Evolutionary conservation across 192 early-diverging fungal species (phyloP).

Genomic region (Phlyctochytrium arcticum): DNA sequence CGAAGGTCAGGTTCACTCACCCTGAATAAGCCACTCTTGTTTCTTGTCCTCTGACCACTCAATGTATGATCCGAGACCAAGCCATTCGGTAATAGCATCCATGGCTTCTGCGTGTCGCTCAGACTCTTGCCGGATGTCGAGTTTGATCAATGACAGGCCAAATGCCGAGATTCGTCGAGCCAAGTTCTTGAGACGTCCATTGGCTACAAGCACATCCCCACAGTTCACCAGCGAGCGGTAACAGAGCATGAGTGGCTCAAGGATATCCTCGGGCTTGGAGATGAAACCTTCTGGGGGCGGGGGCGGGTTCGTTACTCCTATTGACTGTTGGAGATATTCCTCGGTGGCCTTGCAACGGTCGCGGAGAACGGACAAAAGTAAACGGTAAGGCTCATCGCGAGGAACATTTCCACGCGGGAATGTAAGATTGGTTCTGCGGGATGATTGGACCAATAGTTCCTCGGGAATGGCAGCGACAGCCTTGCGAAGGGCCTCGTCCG

Average conservation of each 20-base stretch:
- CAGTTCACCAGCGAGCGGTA: conserved; percentile 16
- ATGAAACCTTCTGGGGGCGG: conserved; percentile 27
- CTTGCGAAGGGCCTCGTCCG: conserved; percentile 1
- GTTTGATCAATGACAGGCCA: conserved; percentile 30
- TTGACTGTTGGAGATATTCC: conserved; percentile 19
- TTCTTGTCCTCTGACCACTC: conserved; percentile 30
- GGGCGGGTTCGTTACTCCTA: conserved; percentile 24
- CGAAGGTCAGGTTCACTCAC: background rate
- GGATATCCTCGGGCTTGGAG: conserved; percentile 6
- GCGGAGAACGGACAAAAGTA: conserved; percentile 19
- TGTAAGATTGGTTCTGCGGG: conserved; percentile 23
- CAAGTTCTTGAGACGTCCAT: conserved; percentile 21
- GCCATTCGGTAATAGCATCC: conserved; percentile 28
- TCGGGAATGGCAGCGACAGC: conserved; percentile 10
- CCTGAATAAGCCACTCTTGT: conserved; percentile 22
- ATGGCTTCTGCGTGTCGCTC: conserved; percentile 28
- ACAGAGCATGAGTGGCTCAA: conserved; percentile 29
- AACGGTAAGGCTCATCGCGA: conserved; percentile 31
- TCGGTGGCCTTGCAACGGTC: conserved; percentile 29
- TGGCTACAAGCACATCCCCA: conserved; percentile 22
- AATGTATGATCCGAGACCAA: conserved; percentile 20
- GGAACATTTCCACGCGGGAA: conserved; percentile 29
- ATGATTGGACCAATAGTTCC: conserved; percentile 8
- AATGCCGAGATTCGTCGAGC: conserved; percentile 23
- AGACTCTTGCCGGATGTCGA: conserved; percentile 36